A percentile compares a stretch with the other conserved stretches of the same genome.
phyloP scores from a whole-genome alignment of 768 basidiomycete genomes.

The Mrakia hoshinonis region DNA sequence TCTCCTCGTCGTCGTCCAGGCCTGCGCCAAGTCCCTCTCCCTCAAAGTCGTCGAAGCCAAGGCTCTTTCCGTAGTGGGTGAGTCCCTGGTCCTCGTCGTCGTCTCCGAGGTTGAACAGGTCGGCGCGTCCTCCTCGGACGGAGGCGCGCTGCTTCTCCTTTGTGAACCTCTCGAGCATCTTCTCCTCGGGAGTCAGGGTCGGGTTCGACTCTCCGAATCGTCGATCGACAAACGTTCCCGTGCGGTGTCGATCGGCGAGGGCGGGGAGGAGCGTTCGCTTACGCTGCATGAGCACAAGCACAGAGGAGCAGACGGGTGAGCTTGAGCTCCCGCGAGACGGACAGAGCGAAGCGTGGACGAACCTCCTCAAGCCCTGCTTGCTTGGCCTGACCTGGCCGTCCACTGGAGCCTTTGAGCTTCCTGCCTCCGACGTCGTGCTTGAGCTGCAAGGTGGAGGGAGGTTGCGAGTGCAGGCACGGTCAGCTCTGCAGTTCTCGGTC shows the following conservation, averaged over 20 bases:
- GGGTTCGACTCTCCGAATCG: conserved; percentile 95
- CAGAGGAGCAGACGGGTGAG: neutral
- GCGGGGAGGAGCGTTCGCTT: conserved; percentile 83
- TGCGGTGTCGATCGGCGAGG: conserved; percentile 61
- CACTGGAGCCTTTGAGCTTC: conserved; percentile 69
- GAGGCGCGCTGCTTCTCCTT: conserved; percentile 60
- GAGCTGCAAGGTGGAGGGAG: conserved; percentile 27
- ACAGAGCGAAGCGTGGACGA: neutral
- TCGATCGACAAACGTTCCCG: conserved; percentile 83
- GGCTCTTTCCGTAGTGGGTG: conserved; percentile 26
- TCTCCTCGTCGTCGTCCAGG: conserved; percentile 27
- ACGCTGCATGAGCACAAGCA: conserved; percentile 47
- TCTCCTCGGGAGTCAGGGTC: conserved; percentile 84
- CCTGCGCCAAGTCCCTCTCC: conserved; percentile 29
- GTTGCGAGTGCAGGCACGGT: neutral
- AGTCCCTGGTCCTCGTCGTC: conserved; percentile 47
- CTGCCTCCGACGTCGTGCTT: conserved; percentile 80
- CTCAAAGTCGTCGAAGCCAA: conserved; percentile 27
- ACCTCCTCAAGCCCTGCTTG: conserved; percentile 86
- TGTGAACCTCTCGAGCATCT: conserved; percentile 94
- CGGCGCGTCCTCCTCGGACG: conserved; percentile 46
- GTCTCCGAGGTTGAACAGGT: conserved; percentile 69
- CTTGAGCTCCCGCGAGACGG: neutral
- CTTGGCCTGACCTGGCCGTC: conserved; percentile 78
- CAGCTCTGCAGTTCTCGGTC: neutral